These are phyloP conservation scores for Quercus aquifolioides DNA, from an alignment of 306 rosid species.

Conservation along the genomic window DNA sequence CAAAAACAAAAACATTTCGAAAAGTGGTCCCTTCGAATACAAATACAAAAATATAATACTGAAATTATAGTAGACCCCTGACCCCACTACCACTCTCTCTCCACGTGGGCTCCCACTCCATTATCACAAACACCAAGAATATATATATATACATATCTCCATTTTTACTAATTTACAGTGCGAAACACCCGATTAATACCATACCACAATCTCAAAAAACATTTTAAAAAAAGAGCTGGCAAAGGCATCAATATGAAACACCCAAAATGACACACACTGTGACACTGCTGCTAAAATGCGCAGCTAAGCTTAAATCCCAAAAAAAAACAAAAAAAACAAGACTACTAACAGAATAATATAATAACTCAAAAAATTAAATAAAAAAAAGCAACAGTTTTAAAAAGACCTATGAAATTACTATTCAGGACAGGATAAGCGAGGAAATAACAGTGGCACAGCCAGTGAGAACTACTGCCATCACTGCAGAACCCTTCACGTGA, in stretches of 20 bases:
- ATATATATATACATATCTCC: not conserved
- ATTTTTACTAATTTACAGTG: not conserved
- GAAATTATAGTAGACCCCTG: slow-evolving; percentile 20
- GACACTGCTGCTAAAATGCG: slow-evolving; percentile 18
- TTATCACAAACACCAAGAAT: slow-evolving; percentile 3
- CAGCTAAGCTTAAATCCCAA: slow-evolving; percentile 18
- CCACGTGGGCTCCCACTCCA: slow-evolving; percentile 30
- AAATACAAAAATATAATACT: no score
- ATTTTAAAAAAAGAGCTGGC: not conserved
- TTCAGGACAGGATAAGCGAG: slow-evolving; percentile 44
- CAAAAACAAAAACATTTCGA: not conserved
- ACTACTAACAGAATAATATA: not conserved
- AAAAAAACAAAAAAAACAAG: slow-evolving; percentile 19
- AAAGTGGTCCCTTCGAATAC: not conserved
- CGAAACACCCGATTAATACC: slow-evolving; percentile 1
- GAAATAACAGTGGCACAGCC: slow-evolving; percentile 38
- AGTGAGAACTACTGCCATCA: slow-evolving; percentile 28
- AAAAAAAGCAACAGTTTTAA: not conserved
- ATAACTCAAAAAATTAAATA: slow-evolving; percentile 11
- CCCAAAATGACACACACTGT: not conserved
- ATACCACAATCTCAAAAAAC: not conserved
- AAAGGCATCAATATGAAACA: not conserved
- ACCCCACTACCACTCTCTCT: slow-evolving; percentile 10
- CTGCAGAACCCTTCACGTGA: slow-evolving; percentile 40
- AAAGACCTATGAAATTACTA: slow-evolving; percentile 29